Conservation (phyloP, 2,329 filamentous ascomycete genomes). For the Pyrenophora teres region DNA sequence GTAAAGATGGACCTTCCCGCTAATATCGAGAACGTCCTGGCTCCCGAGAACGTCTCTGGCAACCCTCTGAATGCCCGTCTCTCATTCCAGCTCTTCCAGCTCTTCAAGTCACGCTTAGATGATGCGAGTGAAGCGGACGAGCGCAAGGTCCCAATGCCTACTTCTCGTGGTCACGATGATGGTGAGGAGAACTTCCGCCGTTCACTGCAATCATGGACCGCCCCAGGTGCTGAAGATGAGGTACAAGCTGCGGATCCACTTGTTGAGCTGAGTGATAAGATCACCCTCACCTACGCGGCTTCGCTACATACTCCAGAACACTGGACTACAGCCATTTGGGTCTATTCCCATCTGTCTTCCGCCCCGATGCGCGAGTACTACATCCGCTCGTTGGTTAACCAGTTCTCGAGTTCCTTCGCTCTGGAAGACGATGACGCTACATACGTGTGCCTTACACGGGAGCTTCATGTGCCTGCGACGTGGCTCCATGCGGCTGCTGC, state of each 20-base stretch:
- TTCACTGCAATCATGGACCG: constrained; percentile 40
- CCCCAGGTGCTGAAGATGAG: constrained; percentile 47
- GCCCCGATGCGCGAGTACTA: constrained; percentile 69
- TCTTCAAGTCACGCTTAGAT: constrained; percentile 45
- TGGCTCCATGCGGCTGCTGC: constrained; percentile 93
- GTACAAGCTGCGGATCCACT: constrained; percentile 62
- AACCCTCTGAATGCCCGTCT: constrained; percentile 76
- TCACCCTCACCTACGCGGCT: constrained; percentile 55
- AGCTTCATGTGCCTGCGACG: constrained; percentile 70
- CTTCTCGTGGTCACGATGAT: constrained; percentile 24
- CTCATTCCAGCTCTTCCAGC: constrained; percentile 81
- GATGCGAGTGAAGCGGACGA: constrained; percentile 32
- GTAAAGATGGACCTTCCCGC: constrained; percentile 52
- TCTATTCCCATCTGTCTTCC: constrained; percentile 75
- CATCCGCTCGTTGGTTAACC: constrained; percentile 64
- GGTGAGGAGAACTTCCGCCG: constrained; percentile 17
- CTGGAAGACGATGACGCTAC: constrained; percentile 61
- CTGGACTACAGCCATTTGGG: constrained; percentile 66
- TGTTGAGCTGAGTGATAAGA: constrained; percentile 59
- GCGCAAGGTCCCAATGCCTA: constrained; percentile 41
- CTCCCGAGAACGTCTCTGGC: constrained; percentile 76
- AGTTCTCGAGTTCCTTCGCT: constrained; percentile 67
- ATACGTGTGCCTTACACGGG: constrained; percentile 65
- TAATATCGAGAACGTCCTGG: constrained; percentile 69
- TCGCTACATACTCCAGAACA: constrained; percentile 42